These are phyloP conservation scores for Camptophora hylomeconis DNA, from an alignment of 2,329 filamentous ascomycete genomes.

Conservation along the genomic window DNA sequence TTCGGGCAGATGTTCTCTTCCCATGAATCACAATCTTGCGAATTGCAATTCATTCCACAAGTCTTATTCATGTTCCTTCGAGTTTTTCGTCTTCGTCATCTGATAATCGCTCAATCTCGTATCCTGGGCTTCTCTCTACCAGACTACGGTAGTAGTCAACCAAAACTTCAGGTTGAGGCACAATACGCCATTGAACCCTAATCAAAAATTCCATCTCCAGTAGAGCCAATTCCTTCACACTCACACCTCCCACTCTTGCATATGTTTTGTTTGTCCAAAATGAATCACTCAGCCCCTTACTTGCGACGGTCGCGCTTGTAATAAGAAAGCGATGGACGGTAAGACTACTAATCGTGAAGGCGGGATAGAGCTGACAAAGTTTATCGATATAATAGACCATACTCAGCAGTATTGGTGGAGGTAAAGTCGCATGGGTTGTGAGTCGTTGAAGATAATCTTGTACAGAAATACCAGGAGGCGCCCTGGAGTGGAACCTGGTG, in stretches of 20 bases:
- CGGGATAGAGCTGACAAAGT: conserved; percentile 78
- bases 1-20: too few relatives aligned
- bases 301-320: conserved; percentile 85
- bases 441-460: conserved; percentile 85
- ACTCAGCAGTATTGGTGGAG: conserved; percentile 83
- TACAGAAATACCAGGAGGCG: conserved; percentile 84
- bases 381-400: conserved; percentile 99
- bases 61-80: too few relatives aligned
- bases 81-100: conserved; percentile 1
- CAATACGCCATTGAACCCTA: conserved; percentile 89
- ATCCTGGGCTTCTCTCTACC: conserved; percentile 54
- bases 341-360: conserved; percentile 90
- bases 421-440: conserved; percentile 85
- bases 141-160: conserved; percentile 87
- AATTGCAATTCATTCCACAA: too few relatives aligned
- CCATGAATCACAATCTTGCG: too few relatives aligned
- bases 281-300: conserved; percentile 88
- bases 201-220: conserved; percentile 89
- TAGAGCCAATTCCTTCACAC: conserved; percentile 75
- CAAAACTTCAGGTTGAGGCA: conserved; percentile 84
- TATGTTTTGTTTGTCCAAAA: conserved; percentile 99
- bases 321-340: conserved; percentile 97
- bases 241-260: conserved; percentile 83
- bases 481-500: conserved; percentile 86
- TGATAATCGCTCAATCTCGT: conserved; percentile 32